Conservation (phyloP, 164 flowering plant species). For the Vitis rupestris region DNA sequence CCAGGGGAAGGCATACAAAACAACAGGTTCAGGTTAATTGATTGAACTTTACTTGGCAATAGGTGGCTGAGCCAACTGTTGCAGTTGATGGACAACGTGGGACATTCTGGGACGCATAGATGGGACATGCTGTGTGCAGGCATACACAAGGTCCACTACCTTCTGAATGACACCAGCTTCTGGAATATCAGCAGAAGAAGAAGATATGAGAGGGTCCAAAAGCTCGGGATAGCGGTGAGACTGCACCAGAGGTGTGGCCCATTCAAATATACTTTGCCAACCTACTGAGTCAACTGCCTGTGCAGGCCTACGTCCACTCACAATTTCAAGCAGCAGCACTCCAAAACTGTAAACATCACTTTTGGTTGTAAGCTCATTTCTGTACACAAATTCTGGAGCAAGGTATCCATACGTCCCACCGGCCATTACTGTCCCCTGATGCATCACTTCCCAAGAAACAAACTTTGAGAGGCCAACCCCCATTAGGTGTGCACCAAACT, state of each 20-base stretch:
- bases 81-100: conserved; percentile 94
- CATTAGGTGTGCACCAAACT: conserved; percentile 88
- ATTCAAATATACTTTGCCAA: conserved; percentile 88
- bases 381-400: conserved; percentile 92
- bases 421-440: conserved; percentile 88
- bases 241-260: conserved; percentile 96
- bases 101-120: conserved; percentile 96
- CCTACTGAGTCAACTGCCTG: conserved; percentile 85
- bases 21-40: neutral
- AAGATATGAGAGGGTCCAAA: conserved; percentile 71
- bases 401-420: conserved; percentile 87
- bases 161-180: conserved; percentile 75
- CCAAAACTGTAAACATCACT: conserved; percentile 97
- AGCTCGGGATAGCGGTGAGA: conserved; percentile 74
- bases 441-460: conserved; percentile 95
- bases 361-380: conserved; percentile 95
- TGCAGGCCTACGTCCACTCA: conserved; percentile 87
- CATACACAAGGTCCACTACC: conserved; percentile 90
- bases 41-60: conserved; percentile 15
- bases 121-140: conserved; percentile 93
- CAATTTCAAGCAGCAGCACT: conserved; percentile 80
- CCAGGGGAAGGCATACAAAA: neutral
- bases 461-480: conserved; percentile 95
- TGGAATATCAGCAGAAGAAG: conserved; percentile 55
- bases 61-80: conserved; percentile 53